Percentiles rank a stretch among this genome's conserved stretches.
phyloP scores from a whole-genome alignment of 768 basidiomycete genomes.

The Podaxis pistillaris region DNA sequence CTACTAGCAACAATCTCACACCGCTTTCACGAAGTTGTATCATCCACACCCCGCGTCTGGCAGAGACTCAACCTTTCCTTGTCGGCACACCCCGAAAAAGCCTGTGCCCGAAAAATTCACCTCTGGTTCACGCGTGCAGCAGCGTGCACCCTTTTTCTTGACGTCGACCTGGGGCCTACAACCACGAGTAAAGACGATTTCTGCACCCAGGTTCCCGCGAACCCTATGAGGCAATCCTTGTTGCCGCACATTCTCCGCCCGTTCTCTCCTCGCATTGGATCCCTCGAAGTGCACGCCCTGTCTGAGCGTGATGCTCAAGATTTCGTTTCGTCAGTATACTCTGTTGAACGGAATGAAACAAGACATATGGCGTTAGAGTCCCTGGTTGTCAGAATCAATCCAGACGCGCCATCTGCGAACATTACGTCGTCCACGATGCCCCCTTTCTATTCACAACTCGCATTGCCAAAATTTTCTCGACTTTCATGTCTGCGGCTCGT shows the following conservation, averaged over 20 bases:
- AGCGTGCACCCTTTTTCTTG: conserved; percentile 23
- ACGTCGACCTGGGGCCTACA: conserved; percentile 16
- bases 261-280: conserved; percentile 18
- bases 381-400: neutral
- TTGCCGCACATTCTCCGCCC: neutral
- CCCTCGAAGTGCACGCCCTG: conserved; percentile 19
- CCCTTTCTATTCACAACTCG: conserved; percentile 4
- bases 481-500: conserved; percentile 17
- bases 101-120: conserved; percentile 23
- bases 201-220: too few species aligned
- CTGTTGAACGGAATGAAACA: neutral
- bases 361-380: neutral
- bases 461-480: neutral
- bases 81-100: conserved; percentile 15
- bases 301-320: conserved; percentile 21
- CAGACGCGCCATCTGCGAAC: neutral
- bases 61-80: conserved; percentile 23
- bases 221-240: neutral
- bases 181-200: neutral
- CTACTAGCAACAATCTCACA: conserved; percentile 30
- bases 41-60: conserved; percentile 31
- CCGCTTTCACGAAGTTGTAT: conserved; percentile 26
- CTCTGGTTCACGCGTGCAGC: conserved; percentile 30
- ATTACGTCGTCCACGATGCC: conserved; percentile 2
- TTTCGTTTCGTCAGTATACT: conserved; percentile 21